Evolutionary conservation across 2,329 filamentous ascomycete species (phyloP), one percentile per base, ranked within the genome.

Genomic region (Xylariales sp.): DNA sequence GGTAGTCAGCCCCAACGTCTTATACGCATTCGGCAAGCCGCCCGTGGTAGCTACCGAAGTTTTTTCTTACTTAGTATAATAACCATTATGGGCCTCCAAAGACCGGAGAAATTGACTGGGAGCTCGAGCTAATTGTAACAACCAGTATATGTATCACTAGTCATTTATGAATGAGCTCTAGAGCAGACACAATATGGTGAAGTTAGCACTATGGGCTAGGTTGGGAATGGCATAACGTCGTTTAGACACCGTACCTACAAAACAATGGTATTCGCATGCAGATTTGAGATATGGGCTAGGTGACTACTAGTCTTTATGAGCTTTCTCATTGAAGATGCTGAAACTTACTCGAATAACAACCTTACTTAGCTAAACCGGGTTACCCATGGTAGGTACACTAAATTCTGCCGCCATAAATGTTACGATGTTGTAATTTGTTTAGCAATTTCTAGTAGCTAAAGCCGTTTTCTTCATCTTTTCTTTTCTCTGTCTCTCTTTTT

Each of bases 21-120:
- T 54, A 45, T 48, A 64, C 65, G 41, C 45, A 65, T 69, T 56
- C 36, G 68, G 68, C 62, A 69, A 65, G 56, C 61, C 61, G 67
- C 48, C 64, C 64, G 55, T 49, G 50, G 28, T 46, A n/a, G 36
- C 3, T 60, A 49, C 18, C 50, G n/a, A 30, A 7, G 60, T 8
- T 23, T 6, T 30, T 59, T 16, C 34, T 23, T 41, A 23, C 23
- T 23, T 23, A 23, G 23, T 23, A 12, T 18, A 49, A 34, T 41
- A n/a, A 46, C 39, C 41, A 28, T 41, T 14, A 39, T 54, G 61
- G 12, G 7, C 54, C 12, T 34, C 5, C 5, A 23, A 43, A 12
- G 34, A 41, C 18, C 28, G 32, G 16, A 30, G n/a, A 12, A 14
- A 23, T 41, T 36, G 32, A 49, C 16, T 50, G 28, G 16, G 36